Evolutionary conservation across 73 alveolate genomes (phyloP).

Genomic region (Tetrahymena elliotti): DNA sequence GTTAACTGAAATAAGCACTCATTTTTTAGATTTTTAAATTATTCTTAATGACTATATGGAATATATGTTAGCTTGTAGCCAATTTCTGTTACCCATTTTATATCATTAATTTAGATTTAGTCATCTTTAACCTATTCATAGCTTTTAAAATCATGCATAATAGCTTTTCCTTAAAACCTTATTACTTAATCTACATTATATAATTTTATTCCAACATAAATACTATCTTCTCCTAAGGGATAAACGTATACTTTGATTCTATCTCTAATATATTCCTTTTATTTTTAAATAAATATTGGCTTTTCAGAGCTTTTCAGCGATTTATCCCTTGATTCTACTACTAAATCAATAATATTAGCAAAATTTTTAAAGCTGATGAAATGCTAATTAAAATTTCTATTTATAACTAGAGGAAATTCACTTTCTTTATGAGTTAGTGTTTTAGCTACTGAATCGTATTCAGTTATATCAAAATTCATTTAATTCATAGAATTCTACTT

Average conservation of each 20-base stretch:
- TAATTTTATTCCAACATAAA: neutral
- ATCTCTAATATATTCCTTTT: neutral
- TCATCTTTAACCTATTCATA: neutral
- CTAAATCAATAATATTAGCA: neutral
- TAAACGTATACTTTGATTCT: neutral
- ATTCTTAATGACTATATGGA: neutral
- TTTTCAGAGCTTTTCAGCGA: neutral
- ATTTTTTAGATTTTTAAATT: neutral
- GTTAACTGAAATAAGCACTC: neutral
- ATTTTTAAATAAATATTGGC: neutral
- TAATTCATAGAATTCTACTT: neutral
- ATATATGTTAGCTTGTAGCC: neutral
- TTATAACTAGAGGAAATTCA: neutral
- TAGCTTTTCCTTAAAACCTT: neutral
- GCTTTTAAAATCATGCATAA: neutral
- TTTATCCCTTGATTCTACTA: neutral
- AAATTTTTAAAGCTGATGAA: neutral
- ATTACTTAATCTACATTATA: neutral
- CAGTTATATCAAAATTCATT: neutral
- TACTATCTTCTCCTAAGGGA: neutral
- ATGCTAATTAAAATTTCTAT: neutral
- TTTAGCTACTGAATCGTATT: neutral
- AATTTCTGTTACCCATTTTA: neutral
- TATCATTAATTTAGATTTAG: neutral
- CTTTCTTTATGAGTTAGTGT: neutral